Base-by-base conservation (phyloP, 345 rosid species). In the Clausena lansium region DNA sequence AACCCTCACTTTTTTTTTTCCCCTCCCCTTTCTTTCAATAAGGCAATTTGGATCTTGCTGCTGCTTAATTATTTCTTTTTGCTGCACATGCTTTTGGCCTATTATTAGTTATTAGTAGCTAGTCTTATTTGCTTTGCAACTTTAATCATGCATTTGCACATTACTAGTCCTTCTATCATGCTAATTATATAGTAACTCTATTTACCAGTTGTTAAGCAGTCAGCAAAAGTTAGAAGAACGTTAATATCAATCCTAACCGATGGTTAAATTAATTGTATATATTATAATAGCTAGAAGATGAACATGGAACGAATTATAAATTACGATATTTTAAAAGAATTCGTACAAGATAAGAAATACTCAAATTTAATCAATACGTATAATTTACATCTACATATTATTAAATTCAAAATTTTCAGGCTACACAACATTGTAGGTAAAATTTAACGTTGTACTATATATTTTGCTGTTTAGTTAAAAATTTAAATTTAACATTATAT, bases 1-100 rank as follows among this genome's bases (percentile, higher is more conserved):
- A 41, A 9, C 65, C 9, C 38, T 24, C 45, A 4, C 54, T 14
- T 47, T 24, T 71, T 71, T 25, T 24, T 25, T 25, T 11, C 32
- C 2, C 9, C 14, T 5, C 30, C 13, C 30, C 35, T 63, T 36
- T 67, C 69, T 77, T 77, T 54, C 38, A 67, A 73, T 70, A 41
- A 77, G 67, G 68, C 81, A 65, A 73, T 77, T 82, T 66, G 60
- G 69, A 67, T 76, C 36, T 13, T 19, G 33, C 57, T 65, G n/a
- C 38, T 52, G 24, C 71, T 41, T 50, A 52, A 52, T 52, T 7
- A 2, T 5, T 4, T 13, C n/a, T 32, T 32, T 17, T n/a, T 41
- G 60, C 22, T 10, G 5, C 71, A 20, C 71, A 20, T 35, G 47
- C 63, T 64, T 63, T 45, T 27, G 32, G 24, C 39, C 67, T 57